Percentiles rank a stretch among this genome's conserved stretches.
Evolutionary conservation across 805 yeast genomes (phyloP).

Genomic region (Candida silvatica): DNA sequence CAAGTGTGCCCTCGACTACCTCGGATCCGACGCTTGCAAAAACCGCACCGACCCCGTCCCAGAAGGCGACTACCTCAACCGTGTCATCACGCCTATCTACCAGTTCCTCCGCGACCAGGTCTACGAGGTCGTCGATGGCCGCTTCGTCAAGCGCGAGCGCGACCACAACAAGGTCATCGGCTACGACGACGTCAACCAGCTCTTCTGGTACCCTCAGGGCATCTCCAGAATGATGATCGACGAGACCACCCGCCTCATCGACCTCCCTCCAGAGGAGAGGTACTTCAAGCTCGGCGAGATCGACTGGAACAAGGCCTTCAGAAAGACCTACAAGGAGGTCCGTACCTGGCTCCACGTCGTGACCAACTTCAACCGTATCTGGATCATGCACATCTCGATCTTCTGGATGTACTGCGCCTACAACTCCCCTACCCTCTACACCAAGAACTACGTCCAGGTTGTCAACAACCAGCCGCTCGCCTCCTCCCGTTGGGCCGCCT

Average conservation of each 20-base stretch:
- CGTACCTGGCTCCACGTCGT: constrained; percentile 97
- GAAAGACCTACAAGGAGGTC: constrained; percentile 91
- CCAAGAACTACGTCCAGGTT: constrained; percentile 77
- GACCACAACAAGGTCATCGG: constrained; percentile 80
- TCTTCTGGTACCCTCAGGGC: constrained; percentile 99
- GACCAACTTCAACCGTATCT: constrained; percentile 95
- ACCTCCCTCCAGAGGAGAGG: constrained; percentile 84
- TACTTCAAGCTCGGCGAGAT: constrained; percentile 86
- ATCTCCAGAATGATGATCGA: constrained; percentile 83
- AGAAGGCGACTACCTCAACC: constrained; percentile 85
- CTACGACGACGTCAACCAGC: constrained; percentile 97
- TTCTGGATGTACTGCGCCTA: constrained; percentile 95
- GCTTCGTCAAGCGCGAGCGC: constrained; percentile 75
- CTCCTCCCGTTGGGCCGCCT: constrained; percentile 88
- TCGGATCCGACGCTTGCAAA: constrained; percentile 83
- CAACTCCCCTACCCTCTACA: constrained; percentile 87
- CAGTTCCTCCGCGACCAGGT: constrained; percentile 73
- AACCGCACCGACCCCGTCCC: constrained; percentile 78
- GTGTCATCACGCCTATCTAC: constrained; percentile 88
- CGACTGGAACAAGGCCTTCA: constrained; percentile 84
- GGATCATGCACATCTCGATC: constrained; percentile 85
- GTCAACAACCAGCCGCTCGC: constrained; percentile 81
- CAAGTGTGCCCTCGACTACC: constrained; percentile 90
- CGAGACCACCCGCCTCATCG: constrained; percentile 89
- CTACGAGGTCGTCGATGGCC: constrained; percentile 73